Conservation (phyloP, 2,329 filamentous ascomycete species). For the Proliferodiscus dingleyae region DNA sequence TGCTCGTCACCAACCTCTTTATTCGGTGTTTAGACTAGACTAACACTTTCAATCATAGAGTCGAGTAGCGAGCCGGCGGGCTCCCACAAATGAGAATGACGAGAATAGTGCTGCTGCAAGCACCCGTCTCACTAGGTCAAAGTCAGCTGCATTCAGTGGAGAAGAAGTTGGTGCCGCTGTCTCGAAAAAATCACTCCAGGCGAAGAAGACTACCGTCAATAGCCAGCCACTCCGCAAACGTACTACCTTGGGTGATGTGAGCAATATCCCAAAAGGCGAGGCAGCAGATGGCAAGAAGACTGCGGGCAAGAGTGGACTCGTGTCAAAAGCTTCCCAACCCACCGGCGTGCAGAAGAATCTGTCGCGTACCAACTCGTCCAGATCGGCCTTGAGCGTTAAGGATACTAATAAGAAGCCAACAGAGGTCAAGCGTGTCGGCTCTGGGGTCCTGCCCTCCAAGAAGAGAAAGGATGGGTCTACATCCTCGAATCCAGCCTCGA, state of each 20-base stretch:
- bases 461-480: slow-evolving; percentile 65
- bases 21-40: slow-evolving; percentile 14
- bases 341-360: slow-evolving; percentile 72
- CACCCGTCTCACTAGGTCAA: slow-evolving; percentile 87
- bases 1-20: neutral
- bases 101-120: slow-evolving; percentile 67
- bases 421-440: slow-evolving; percentile 70
- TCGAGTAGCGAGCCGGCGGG: slow-evolving; percentile 68
- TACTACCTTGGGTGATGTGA: slow-evolving; percentile 85
- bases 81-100: slow-evolving; percentile 87
- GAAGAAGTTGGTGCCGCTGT: slow-evolving; percentile 54
- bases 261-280: slow-evolving; percentile 84
- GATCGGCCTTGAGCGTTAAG: slow-evolving; percentile 61
- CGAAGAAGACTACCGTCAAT: slow-evolving; percentile 59
- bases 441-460: slow-evolving; percentile 57
- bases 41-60: slow-evolving; percentile 43
- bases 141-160: slow-evolving; percentile 65
- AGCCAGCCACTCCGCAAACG: slow-evolving; percentile 63
- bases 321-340: slow-evolving; percentile 76
- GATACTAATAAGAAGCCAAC: slow-evolving; percentile 57
- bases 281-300: slow-evolving; percentile 71
- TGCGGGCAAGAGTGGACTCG: slow-evolving; percentile 61
- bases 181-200: slow-evolving; percentile 59
- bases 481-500: slow-evolving; percentile 43
- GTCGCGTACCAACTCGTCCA: slow-evolving; percentile 52